Base-by-base conservation (phyloP, 148 eudicot species). In the Rhododendron simsii region DNA sequence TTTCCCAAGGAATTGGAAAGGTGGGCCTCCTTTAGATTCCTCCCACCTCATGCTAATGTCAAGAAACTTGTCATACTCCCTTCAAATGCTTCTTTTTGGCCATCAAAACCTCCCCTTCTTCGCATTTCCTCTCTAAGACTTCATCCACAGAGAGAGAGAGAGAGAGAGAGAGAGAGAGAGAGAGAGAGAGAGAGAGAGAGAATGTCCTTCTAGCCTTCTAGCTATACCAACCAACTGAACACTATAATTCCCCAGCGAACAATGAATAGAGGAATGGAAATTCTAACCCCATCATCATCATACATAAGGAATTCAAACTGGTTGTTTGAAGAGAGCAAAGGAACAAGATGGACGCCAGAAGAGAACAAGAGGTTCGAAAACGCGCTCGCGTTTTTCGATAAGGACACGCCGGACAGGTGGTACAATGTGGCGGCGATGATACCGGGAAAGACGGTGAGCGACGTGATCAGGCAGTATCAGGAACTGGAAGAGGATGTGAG, bases 361-460 rank as follows among this genome's bases (percentile, higher is more conserved):
- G 94, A 92, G 87, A 92, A 92, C 88, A 92, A 92, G 44, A 41
- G 23, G 84, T 92, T 92, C 41, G 94, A 92, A 83, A 86, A 89
- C 12, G 94, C 94, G 7, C 88, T 92, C 0, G 94, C 94, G 1
- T 85, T 91, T 6, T 91, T 83, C 81, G 94, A 92, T 14, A 88
- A 89, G 81, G 93, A 92, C 35, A 92, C 92, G 0, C 91, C 94
- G 0, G 94, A 92, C 75, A 84, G 93, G 9, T 92, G 94, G 94
- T 87, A 86, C 83, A 92, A 91, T 85, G 90, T 92, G 78, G 94
- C 94, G 4, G 78, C 88, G 8, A 86, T 91, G 93, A 87, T 92
- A 39, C 94, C 94, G 0, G 94, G 94, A 0, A 92, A 92, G 80
- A 87, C 93, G 0, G 93, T 91, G 61, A 84, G 21, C 10, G 94